Conservation (phyloP, 345 rosid species). For the Linum trigynum region DNA sequence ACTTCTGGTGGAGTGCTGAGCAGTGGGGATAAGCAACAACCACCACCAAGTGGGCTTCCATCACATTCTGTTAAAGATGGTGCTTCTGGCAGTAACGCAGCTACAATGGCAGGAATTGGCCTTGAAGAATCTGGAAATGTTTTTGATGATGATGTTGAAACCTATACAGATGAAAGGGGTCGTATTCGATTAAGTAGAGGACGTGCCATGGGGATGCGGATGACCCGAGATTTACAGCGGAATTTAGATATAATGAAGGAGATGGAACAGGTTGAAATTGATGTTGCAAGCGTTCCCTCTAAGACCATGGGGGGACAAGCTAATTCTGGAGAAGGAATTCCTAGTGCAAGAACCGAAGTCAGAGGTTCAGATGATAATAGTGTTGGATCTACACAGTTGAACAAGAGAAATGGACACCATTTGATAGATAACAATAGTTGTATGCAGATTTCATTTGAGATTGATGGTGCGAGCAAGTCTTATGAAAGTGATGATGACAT, state of each 20-base stretch:
- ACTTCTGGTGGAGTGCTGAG: constrained; percentile 40
- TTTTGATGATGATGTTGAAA: constrained; percentile 59
- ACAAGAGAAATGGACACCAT: constrained; percentile 23
- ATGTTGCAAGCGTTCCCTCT: constrained; percentile 18
- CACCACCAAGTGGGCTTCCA: constrained; percentile 18
- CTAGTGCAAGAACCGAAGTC: constrained; percentile 26
- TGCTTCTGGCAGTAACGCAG: constrained; percentile 31
- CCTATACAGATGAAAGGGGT: constrained; percentile 80
- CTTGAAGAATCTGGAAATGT: constrained; percentile 26
- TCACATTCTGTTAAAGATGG: constrained; percentile 23
- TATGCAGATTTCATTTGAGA: constrained; percentile 70
- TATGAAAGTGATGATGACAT: constrained; percentile 55
- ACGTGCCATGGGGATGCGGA: constrained; percentile 86
- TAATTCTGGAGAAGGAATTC: constrained; percentile 20
- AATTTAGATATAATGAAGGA: constrained; percentile 89
- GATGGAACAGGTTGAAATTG: constrained; percentile 39
- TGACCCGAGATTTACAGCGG: constrained; percentile 95
- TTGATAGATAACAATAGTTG: constrained; percentile 24
- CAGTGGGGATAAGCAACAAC: constrained; percentile 33
- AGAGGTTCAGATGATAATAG: constrained; percentile 23
- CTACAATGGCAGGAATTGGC: constrained; percentile 25
- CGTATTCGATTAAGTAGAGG: constrained; percentile 55
- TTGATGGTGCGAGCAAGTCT: constrained; percentile 35
- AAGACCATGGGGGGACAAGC: constrained; percentile 19
- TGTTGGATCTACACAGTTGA: constrained; percentile 26